These are phyloP conservation scores for Zasmidium angulare DNA, from an alignment of 2,329 filamentous ascomycete genomes.

Conservation along the genomic window DNA sequence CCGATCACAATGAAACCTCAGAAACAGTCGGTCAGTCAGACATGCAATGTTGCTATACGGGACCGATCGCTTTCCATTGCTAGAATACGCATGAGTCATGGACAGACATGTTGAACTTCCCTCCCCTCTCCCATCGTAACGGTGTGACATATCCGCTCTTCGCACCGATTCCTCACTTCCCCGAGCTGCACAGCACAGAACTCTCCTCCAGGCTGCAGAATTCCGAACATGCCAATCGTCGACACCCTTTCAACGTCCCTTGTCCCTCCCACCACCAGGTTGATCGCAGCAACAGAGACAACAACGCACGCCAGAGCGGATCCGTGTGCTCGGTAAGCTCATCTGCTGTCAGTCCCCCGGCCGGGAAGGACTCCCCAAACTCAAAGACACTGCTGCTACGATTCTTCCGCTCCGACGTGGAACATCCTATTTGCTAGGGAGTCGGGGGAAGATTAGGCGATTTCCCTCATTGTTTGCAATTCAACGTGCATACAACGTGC, in stretches of 20 bases:
- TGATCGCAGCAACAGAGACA: background rate
- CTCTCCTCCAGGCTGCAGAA: background rate
- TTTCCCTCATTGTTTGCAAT: background rate
- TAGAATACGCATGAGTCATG: too few relatives aligned
- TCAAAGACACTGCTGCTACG: too few relatives aligned
- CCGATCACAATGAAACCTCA: background rate
- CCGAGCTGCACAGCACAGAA: background rate
- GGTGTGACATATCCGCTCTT: too few relatives aligned
- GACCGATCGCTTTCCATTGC: too few relatives aligned
- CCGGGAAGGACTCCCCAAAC: background rate
- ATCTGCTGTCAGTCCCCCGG: too few relatives aligned
- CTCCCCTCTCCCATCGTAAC: too few relatives aligned
- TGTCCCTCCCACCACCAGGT: background rate
- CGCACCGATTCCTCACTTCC: too few relatives aligned
- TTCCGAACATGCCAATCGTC: background rate
- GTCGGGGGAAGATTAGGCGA: background rate
- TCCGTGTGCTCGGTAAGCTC: too few relatives aligned
- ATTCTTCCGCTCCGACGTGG: background rate
- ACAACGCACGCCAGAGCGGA: too few relatives aligned
- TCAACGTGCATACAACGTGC: too few relatives aligned
- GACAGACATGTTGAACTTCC: too few relatives aligned
- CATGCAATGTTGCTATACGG: too few relatives aligned
- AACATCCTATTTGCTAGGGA: background rate
- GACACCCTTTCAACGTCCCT: background rate
- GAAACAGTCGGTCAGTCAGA: background rate